Evolutionary conservation across 163 green algal genomes (phyloP).

Genomic region (Scenedesmus sp.): DNA sequence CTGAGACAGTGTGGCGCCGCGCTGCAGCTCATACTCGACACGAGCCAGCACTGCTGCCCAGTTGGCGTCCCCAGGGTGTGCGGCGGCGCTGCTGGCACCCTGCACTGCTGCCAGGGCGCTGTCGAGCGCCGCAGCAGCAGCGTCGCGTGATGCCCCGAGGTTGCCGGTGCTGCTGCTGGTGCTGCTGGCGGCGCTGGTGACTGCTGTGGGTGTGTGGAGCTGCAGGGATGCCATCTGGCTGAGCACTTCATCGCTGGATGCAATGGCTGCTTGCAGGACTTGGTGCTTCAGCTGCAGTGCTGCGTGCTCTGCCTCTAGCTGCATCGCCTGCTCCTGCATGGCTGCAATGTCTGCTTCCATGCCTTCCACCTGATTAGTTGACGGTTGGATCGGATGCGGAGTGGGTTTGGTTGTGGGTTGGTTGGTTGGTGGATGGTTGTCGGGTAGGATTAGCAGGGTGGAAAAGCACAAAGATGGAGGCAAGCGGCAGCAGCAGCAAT

Average conservation of each 20-base stretch:
- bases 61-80: not conserved
- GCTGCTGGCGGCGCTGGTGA: not conserved
- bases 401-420: not conserved
- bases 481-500: not conserved
- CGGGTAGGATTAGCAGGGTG: not conserved
- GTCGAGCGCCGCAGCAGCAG: conserved; percentile 1
- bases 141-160: not conserved
- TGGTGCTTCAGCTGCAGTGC: not conserved
- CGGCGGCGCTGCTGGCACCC: not conserved
- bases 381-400: not conserved
- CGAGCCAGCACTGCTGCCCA: not conserved
- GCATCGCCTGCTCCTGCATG: not conserved
- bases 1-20: not conserved
- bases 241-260: not conserved
- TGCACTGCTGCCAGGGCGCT: not conserved
- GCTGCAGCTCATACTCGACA: conserved; percentile 18
- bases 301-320: not conserved
- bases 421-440: not conserved
- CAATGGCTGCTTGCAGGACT: conserved; percentile 6
- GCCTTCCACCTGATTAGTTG: not conserved
- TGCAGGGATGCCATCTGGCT: not conserved
- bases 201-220: not conserved
- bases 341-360: conserved; percentile 14
- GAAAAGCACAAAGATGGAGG: not conserved
- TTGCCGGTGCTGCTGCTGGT: not conserved